A percentile compares a stretch with the other conserved stretches of the same genome.
Evolutionary conservation across 2,329 filamentous ascomycete species (phyloP).

Genomic region (Epicoccum sorghinum): DNA sequence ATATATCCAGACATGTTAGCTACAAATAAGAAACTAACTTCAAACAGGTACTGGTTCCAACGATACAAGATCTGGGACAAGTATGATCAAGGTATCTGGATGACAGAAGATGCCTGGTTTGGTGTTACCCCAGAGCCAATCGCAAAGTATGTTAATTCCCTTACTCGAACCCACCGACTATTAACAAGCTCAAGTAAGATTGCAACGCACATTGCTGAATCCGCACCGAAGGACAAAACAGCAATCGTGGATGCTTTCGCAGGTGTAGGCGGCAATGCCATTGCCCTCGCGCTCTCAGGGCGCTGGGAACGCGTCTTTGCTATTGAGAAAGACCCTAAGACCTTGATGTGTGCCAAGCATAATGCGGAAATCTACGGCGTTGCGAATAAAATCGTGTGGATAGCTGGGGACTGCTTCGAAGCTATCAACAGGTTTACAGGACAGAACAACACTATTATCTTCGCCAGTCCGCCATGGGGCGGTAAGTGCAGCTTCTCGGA

Average conservation of each 20-base stretch:
- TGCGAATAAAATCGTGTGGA: constrained; percentile 78
- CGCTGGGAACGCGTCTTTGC: constrained; percentile 85
- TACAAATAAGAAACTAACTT: background rate
- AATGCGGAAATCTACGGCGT: constrained; percentile 90
- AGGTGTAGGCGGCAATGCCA: constrained; percentile 90
- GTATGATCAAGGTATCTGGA: constrained; percentile 85
- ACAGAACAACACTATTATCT: constrained; percentile 64
- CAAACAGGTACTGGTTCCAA: constrained; percentile 84
- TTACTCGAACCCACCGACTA: background rate
- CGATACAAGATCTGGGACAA: constrained; percentile 84
- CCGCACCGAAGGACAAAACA: constrained; percentile 61
- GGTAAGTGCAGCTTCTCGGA: constrained; percentile 54
- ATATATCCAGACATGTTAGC: constrained; percentile 17
- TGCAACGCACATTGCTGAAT: constrained; percentile 70
- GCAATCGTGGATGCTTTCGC: constrained; percentile 88
- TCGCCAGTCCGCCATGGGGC: constrained; percentile 77
- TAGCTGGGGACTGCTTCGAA: constrained; percentile 85
- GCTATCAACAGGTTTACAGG: constrained; percentile 63
- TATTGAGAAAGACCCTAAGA: constrained; percentile 81
- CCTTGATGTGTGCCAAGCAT: constrained; percentile 87
- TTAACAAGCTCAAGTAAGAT: constrained; percentile 63
- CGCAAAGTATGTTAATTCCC: constrained; percentile 65
- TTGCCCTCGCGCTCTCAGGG: constrained; percentile 84
- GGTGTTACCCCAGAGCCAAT: constrained; percentile 94
- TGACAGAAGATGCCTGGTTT: constrained; percentile 96